Percentiles rank a stretch among this genome's conserved stretches.
Conservation (phyloP, 805 yeast species). For the Suhomyces vadensis region DNA sequence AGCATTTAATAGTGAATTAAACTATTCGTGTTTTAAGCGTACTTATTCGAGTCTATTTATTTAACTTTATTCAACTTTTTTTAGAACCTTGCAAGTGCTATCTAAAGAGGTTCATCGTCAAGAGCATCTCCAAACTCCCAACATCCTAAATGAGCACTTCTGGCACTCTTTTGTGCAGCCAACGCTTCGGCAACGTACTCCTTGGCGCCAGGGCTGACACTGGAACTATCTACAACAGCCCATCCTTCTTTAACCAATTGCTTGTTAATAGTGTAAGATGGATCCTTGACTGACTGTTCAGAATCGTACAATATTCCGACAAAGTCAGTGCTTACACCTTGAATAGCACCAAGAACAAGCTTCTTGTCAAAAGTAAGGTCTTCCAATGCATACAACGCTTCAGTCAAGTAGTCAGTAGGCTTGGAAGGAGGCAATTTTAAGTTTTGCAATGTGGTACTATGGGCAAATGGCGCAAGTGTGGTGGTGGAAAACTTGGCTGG, state of each 20-base stretch:
- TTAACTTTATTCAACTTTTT: neutral
- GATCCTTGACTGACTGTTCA: constrained; percentile 51
- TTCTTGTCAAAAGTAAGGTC: constrained; percentile 53
- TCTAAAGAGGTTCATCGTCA: constrained; percentile 41
- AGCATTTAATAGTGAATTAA: too few relatives aligned
- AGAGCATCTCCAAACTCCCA: constrained; percentile 77
- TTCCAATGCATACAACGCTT: constrained; percentile 55
- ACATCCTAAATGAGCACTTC: constrained; percentile 54
- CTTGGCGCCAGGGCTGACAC: constrained; percentile 30
- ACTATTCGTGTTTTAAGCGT: too few relatives aligned
- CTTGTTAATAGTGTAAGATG: constrained; percentile 59
- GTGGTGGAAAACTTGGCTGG: constrained; percentile 49
- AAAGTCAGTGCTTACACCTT: constrained; percentile 45
- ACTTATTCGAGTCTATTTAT: too few relatives aligned
- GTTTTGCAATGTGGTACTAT: constrained; percentile 52
- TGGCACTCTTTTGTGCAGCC: constrained; percentile 51
- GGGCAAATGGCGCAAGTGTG: constrained; percentile 54
- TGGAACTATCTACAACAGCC: constrained; percentile 51
- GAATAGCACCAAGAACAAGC: constrained; percentile 55
- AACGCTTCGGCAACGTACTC: constrained; percentile 37
- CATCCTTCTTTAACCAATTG: constrained; percentile 60
- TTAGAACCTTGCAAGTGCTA: neutral
- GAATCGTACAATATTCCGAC: constrained; percentile 58
- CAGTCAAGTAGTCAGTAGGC: constrained; percentile 55
- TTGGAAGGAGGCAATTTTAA: constrained; percentile 57